Base-by-base conservation (phyloP, 441 rosid species). In the Biscutella laevigata region DNA sequence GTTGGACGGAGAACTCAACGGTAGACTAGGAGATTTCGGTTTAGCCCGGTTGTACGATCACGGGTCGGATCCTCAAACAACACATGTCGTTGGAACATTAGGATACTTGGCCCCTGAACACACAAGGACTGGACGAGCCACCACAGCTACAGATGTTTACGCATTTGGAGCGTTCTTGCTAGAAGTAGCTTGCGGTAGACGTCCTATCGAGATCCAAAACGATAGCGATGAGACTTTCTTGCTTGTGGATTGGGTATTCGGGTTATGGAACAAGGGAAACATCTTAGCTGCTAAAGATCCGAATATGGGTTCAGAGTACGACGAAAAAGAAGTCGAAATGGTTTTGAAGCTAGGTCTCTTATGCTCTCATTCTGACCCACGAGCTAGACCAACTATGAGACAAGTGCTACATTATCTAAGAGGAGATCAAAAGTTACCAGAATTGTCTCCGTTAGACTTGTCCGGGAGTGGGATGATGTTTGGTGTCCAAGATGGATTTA, bases 41-140 rank as follows among this genome's bases (percentile, higher is more conserved):
- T 76, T 89, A 2, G 95, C 95, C 17, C 71, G 87, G 58, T 51
- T 86, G 63, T 77, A 78, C 5, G 88, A 81, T 34, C 98, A 82
- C n/a, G 95, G 95, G 6, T 66, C 92, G 9, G 80, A 81, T 57
- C 94, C 95, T 24, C 60, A 71, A 16, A 86, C 98, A 1, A 86
- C 95, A 0, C 68, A 80, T n/a, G 89, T 90, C 0, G 95, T 84
- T 26, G 94, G 98, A 13, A 90, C 98, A 2, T 59, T 86, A 46
- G 95, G 97, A 0, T 90, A 90, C 70, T 54, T 90, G 17, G 95
- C 97, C 17, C 97, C 98, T 2, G 98, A 90, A 56, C 63, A 78
- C 11, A 69, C 92, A 6, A 52, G 85, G 48, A 81, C 92, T 1
- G 98, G 95, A 17, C 88, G 82, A 71, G 84, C 95, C 8, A 78